Percentiles rank a stretch among this genome's conserved stretches.
Conservation (phyloP, 257 asterid species). For the Handroanthus guayacan region DNA sequence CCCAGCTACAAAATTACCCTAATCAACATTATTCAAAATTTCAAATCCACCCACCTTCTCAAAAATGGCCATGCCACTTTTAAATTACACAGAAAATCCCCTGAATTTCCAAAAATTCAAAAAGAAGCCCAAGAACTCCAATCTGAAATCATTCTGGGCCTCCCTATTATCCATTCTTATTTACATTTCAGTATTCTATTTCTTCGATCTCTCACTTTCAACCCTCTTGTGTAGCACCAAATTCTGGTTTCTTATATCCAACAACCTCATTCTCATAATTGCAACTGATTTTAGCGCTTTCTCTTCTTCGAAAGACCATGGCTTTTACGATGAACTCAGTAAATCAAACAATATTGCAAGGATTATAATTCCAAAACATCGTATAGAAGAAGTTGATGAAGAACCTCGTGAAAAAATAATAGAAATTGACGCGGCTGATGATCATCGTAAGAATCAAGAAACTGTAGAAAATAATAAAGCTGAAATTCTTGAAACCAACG, state of each 20-base stretch:
- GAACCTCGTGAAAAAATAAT: conserved; percentile 47
- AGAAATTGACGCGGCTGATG: conserved; percentile 26
- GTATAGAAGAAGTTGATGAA: neutral
- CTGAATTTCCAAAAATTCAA: conserved; percentile 37
- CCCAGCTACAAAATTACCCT: neutral
- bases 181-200: conserved; percentile 55
- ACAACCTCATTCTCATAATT: conserved; percentile 69
- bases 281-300: conserved; percentile 59
- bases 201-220: conserved; percentile 62
- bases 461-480: conserved; percentile 4
- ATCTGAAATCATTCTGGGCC: conserved; percentile 56
- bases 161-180: conserved; percentile 43
- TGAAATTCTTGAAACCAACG: neutral
- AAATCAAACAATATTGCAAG: conserved; percentile 19
- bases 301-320: conserved; percentile 41
- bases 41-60: neutral
- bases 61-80: conserved; percentile 40
- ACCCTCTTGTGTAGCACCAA: conserved; percentile 56
- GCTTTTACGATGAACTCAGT: conserved; percentile 36
- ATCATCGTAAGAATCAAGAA: conserved; percentile 1
- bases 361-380: neutral
- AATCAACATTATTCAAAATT: neutral
- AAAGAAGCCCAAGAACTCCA: conserved; percentile 40
- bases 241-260: conserved; percentile 74
- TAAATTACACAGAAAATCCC: conserved; percentile 36